Percentiles rank a stretch among this genome's conserved stretches.
These are phyloP conservation scores for Sanguinoderma infundibulare DNA, from an alignment of 1,284 basidiomycete genomes.

Conservation along the genomic window DNA sequence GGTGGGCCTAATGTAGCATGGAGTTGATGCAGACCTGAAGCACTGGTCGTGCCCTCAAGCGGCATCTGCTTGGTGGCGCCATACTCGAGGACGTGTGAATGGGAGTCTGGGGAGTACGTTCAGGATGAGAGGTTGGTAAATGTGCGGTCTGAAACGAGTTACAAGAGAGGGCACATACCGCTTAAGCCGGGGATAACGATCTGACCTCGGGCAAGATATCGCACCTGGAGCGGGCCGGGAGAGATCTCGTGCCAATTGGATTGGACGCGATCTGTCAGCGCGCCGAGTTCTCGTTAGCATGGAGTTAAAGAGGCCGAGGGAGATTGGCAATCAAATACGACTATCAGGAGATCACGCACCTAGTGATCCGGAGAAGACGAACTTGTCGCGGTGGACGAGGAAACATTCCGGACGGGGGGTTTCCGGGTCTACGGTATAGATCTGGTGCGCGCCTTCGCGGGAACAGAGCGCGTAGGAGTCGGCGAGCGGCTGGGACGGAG, in stretches of 20 bases:
- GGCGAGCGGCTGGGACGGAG: neutral
- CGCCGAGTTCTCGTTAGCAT: neutral
- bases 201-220: constrained; percentile 55
- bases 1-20: neutral
- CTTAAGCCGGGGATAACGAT: constrained; percentile 71
- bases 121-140: neutral
- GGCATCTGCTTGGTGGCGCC: constrained; percentile 68
- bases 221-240: constrained; percentile 38
- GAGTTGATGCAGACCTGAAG: constrained; percentile 47
- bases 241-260: constrained; percentile 15
- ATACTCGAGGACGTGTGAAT: constrained; percentile 81
- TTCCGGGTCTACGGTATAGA: constrained; percentile 64
- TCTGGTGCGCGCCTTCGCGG: constrained; percentile 42
- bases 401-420: constrained; percentile 61
- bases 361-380: constrained; percentile 58
- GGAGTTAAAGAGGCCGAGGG: neutral
- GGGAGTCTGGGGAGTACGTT: constrained; percentile 63
- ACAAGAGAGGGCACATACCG: constrained; percentile 44
- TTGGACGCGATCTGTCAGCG: constrained; percentile 14
- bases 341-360: constrained; percentile 43
- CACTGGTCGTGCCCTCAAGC: constrained; percentile 66
- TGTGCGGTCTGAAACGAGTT: too few relatives aligned
- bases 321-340: neutral
- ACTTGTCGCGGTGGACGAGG: constrained; percentile 51
- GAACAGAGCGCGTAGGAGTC: constrained; percentile 65